Percentiles rank a stretch among this genome's conserved stretches.
phyloP scores from a whole-genome alignment of 306 rosid genomes.

The Phaseolus lunatus region DNA sequence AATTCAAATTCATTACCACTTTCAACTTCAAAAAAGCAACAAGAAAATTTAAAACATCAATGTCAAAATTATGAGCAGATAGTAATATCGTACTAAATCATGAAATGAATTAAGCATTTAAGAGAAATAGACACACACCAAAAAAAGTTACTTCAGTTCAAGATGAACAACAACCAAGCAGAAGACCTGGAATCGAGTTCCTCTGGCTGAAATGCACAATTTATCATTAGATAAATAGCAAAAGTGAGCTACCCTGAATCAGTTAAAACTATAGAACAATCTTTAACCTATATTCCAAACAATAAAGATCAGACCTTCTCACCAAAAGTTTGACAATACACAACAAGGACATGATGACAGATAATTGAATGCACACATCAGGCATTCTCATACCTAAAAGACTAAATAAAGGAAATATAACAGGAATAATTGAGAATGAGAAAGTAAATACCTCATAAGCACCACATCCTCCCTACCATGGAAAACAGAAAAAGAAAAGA shows the following conservation, averaged over 20 bases:
- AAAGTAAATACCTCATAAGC: slow-evolving; percentile 41
- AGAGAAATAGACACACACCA: not conserved
- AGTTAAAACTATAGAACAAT: slow-evolving; percentile 10
- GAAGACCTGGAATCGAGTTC: slow-evolving; percentile 28
- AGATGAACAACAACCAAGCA: not conserved
- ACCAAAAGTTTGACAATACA: slow-evolving; percentile 7
- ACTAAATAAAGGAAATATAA: slow-evolving; percentile 13
- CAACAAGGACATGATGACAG: slow-evolving; percentile 1
- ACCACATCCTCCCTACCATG: slow-evolving; percentile 28
- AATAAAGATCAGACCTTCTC: slow-evolving; percentile 24
- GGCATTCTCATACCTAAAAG: slow-evolving; percentile 29
- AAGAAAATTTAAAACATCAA: not conserved
- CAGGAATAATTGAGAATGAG: not conserved
- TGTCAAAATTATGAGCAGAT: not conserved
- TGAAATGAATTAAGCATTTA: not conserved
- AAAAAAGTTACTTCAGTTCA: not conserved
- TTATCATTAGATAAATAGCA: slow-evolving; percentile 25
- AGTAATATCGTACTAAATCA: not conserved
- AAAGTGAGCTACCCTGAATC: slow-evolving; percentile 12
- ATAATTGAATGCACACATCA: not conserved
- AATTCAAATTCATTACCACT: not conserved
- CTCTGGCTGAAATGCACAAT: slow-evolving; percentile 22
- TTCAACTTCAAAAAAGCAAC: not conserved
- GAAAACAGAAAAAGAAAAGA: slow-evolving; percentile 36
- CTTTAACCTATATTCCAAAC: slow-evolving; percentile 22